Evolutionary conservation across 1,284 basidiomycete species (phyloP).

Genomic region (Irpex lacteus): DNA sequence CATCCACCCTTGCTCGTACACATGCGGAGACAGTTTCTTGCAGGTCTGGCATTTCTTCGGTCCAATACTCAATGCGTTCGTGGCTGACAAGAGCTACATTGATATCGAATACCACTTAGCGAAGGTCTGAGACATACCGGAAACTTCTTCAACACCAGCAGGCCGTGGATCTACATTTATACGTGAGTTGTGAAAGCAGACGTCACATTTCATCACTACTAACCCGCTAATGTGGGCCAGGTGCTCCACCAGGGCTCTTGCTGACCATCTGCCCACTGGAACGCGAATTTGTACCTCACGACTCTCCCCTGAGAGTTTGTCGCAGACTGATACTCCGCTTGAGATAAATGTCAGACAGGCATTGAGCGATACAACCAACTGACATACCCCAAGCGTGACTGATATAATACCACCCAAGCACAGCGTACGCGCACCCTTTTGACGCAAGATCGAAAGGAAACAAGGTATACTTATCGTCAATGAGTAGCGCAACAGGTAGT

Average conservation of each 20-base stretch:
- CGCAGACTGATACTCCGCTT: constrained; percentile 61
- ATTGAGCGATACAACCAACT: background rate
- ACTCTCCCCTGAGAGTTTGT: constrained; percentile 48
- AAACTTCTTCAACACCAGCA: too few species aligned
- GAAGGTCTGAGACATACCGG: too few species aligned
- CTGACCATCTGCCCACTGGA: constrained; percentile 75
- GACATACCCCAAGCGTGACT: constrained; percentile 67
- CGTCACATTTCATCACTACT: background rate
- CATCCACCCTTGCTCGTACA: constrained; percentile 58
- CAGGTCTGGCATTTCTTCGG: constrained; percentile 15
- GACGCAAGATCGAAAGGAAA: constrained; percentile 67
- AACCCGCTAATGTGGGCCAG: background rate
- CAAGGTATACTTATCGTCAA: constrained; percentile 65
- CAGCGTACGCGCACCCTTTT: constrained; percentile 57
- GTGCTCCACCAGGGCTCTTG: constrained; percentile 55
- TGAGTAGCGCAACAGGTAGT: constrained; percentile 62
- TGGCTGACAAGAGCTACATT: too few species aligned
- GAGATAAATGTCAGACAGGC: background rate
- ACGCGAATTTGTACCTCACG: constrained; percentile 74
- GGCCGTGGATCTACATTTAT: background rate
- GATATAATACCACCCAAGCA: constrained; percentile 73
- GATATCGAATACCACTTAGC: too few species aligned
- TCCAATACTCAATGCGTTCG: too few species aligned
- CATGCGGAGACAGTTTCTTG: constrained; percentile 37
- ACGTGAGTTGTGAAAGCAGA: background rate